Base-by-base conservation (phyloP, 2,329 filamentous ascomycete species). In the Calycina herbarum region DNA sequence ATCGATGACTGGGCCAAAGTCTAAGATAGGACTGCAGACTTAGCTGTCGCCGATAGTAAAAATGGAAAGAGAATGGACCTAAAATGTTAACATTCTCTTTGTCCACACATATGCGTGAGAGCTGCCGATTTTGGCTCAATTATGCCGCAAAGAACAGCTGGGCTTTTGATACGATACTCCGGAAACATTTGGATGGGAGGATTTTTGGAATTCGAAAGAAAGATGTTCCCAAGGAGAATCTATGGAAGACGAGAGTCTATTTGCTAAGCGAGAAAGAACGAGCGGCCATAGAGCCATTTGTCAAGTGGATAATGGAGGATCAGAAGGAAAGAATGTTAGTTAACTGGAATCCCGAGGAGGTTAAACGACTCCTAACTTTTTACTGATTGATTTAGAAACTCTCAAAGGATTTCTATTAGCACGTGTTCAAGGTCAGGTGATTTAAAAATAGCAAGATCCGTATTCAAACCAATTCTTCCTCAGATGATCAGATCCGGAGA, bases 151-250 rank as follows among this genome's bases (percentile, higher is more conserved):
- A 40, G 6, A 38, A 63, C 5, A 63, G 54, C 15, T 63, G 61
- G 61, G 11, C 15, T 3, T 78, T 80, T 69, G 78, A 80, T 63
- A 68, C 69, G 8, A 64, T 79, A 6, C 80, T 79, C 64, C 79
- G 77, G 78, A 76, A 70, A 62, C 76, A 66, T 68, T 66, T 80
- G 15, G 76, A 80, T 64, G 67, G 75, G 20, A 20, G 27, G 27
- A 29, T 29, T 29, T 29, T 29, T 63, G 77, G 77, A 61, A 1
- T 70, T 70, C 61, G 73, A 38, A 64, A 68, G 20, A 48, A 56
- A 0, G 65, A 38, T 8, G 11, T 73, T 40, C 1, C 51, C 1
- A 64, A 62, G 27, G 54, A 74, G 1, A 68, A 73, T 0, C 51
- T 76, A 5, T 78, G 64, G 61, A 76, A 71, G 66, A 71, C 70